phyloP scores from a whole-genome alignment of 192 early-diverging fungal species.

The Coemansia sp. region DNA sequence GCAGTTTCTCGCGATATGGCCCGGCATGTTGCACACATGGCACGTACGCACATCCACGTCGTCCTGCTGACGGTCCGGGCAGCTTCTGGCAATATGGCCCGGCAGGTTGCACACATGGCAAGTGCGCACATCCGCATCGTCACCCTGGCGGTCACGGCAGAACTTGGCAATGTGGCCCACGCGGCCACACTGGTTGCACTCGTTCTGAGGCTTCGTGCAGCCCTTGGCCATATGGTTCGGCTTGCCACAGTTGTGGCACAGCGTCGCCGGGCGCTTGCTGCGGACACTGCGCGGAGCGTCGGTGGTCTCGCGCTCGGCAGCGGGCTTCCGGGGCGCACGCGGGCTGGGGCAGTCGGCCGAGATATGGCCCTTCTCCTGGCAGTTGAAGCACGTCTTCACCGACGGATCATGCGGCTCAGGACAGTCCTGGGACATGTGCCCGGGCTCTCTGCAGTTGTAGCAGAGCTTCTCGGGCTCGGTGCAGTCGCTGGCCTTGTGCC shows the following conservation, averaged over 20 bases:
- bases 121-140: not conserved
- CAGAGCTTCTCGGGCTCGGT: slow-evolving; percentile 26
- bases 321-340: not conserved
- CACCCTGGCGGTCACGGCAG: slow-evolving; percentile 23
- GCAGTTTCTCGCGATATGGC: slow-evolving; percentile 49
- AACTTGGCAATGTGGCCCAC: slow-evolving; percentile 49
- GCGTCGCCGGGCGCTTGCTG: not conserved
- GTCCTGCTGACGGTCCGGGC: slow-evolving; percentile 14
- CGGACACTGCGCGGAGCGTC: slow-evolving; percentile 1
- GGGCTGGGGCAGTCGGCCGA: slow-evolving; percentile 42
- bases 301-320: not conserved
- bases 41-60: slow-evolving; percentile 1
- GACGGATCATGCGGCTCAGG: slow-evolving; percentile 30
- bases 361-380: slow-evolving; percentile 49
- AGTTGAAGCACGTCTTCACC: slow-evolving; percentile 56
- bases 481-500: slow-evolving; percentile 30
- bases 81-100: slow-evolving; percentile 48
- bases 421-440: slow-evolving; percentile 49
- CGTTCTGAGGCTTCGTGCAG: slow-evolving; percentile 45
- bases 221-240: slow-evolving; percentile 46
- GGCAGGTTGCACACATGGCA: slow-evolving; percentile 10
- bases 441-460: slow-evolving; percentile 56
- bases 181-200: slow-evolving; percentile 54
- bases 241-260: slow-evolving; percentile 52
- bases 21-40: slow-evolving; percentile 15